Conservation (phyloP, 306 rosid species). For the Cicer yamashitae region DNA sequence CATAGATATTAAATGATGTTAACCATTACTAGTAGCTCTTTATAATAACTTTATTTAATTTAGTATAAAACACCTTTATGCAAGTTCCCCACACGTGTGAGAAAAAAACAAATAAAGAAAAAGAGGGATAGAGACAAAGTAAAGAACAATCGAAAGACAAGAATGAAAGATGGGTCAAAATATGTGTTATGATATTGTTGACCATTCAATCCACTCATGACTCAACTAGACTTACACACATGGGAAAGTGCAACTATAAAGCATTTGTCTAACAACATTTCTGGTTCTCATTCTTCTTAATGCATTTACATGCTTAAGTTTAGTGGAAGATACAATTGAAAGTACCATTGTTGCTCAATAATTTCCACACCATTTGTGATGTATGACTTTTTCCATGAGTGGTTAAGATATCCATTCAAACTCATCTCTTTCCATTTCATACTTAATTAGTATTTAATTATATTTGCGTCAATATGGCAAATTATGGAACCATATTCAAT, state of each 20-base stretch:
- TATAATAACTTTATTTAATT: neutral
- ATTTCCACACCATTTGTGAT: conserved; percentile 52
- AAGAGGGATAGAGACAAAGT: conserved; percentile 30
- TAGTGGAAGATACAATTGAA: conserved; percentile 69
- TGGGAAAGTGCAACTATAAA: conserved; percentile 47
- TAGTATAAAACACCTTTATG: conserved; percentile 28
- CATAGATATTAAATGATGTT: neutral
- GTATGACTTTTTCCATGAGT: conserved; percentile 52
- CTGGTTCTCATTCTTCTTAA: conserved; percentile 43
- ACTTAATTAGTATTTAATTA: neutral
- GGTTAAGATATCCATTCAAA: neutral
- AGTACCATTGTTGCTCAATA: conserved; percentile 55
- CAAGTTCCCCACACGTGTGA: conserved; percentile 19
- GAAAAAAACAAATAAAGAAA: neutral
- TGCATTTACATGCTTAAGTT: conserved; percentile 42
- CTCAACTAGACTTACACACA: conserved; percentile 39
- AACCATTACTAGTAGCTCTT: neutral
- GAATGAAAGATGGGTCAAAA: conserved; percentile 68
- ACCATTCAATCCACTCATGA: conserved; percentile 75
- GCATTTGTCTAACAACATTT: conserved; percentile 43
- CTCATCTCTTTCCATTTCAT: neutral
- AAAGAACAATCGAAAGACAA: conserved; percentile 65
- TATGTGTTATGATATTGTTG: conserved; percentile 74
- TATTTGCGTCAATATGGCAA: neutral
- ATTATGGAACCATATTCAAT: neutral